Evolutionary conservation across 2,329 filamentous ascomycete species (phyloP).

Genomic region (Scedosporium aurantiacum): DNA sequence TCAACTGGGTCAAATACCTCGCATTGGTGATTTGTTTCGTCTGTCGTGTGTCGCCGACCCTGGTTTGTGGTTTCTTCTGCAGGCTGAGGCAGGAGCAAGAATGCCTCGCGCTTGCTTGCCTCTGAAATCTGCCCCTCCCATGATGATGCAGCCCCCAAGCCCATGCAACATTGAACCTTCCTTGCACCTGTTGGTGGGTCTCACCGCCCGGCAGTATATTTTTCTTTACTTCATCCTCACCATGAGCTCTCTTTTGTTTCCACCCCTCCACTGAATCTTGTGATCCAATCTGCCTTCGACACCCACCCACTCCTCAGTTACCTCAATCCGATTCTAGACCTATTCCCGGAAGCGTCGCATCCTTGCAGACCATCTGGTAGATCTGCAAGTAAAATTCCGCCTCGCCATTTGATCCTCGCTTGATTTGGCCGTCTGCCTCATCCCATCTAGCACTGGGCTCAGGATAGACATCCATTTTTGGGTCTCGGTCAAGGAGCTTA

Average conservation of each 20-base stretch:
- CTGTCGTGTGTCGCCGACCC: neutral
- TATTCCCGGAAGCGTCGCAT: neutral
- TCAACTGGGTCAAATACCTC: neutral
- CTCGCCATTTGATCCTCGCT: neutral
- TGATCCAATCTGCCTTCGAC: neutral
- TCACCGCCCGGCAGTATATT: slow-evolving; percentile 6
- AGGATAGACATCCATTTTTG: neutral
- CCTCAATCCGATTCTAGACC: neutral
- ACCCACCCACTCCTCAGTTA: neutral
- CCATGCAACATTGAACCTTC: neutral
- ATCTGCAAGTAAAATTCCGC: neutral
- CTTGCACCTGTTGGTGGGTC: no score
- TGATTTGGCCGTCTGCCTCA: neutral
- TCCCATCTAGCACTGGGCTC: neutral
- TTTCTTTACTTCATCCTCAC: neutral
- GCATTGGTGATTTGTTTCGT: neutral
- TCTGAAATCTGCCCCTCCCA: neutral
- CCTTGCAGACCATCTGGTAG: neutral
- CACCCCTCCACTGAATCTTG: neutral
- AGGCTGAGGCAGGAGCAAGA: neutral
- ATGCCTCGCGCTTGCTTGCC: neutral
- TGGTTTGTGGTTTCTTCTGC: neutral
- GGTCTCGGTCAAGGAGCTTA: neutral
- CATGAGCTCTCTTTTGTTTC: neutral
- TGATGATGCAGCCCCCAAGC: no score